These are phyloP conservation scores for Teunomyces cretensis DNA, from an alignment of 805 yeast genomes.

Conservation along the genomic window DNA sequence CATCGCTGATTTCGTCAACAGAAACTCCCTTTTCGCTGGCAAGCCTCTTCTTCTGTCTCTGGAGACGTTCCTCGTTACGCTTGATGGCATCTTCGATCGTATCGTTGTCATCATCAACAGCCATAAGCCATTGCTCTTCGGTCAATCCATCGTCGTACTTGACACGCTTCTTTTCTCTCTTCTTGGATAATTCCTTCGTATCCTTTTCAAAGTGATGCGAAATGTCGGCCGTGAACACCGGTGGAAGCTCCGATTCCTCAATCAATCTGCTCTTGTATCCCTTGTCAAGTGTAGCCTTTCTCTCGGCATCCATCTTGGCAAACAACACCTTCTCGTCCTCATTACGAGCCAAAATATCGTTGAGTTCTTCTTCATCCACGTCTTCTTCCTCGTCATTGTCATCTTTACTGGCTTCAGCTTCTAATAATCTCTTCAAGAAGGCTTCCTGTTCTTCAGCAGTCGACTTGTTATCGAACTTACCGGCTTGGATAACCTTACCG, in stretches of 20 bases:
- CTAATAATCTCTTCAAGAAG: slow-evolving; percentile 65
- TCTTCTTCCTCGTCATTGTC: slow-evolving; percentile 55
- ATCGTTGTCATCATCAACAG: slow-evolving; percentile 72
- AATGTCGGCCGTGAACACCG: slow-evolving; percentile 26
- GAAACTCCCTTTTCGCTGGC: slow-evolving; percentile 13
- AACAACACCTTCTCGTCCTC: slow-evolving; percentile 61
- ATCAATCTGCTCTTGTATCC: slow-evolving; percentile 21
- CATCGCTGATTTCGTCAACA: slow-evolving; percentile 20
- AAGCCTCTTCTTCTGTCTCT: slow-evolving; percentile 36
- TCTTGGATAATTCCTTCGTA: slow-evolving; percentile 22
- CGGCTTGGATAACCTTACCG: slow-evolving; percentile 89
- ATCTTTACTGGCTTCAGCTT: slow-evolving; percentile 61
- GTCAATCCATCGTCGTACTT: slow-evolving; percentile 45
- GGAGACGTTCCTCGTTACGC: slow-evolving; percentile 47
- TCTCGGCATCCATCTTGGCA: slow-evolving; percentile 58
- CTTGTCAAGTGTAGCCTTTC: slow-evolving; percentile 32
- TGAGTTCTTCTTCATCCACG: slow-evolving; percentile 68
- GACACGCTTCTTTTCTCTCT: slow-evolving; percentile 28
- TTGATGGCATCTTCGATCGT: slow-evolving; percentile 58
- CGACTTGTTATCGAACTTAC: slow-evolving; percentile 84
- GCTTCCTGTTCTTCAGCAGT: slow-evolving; percentile 88
- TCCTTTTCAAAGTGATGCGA: slow-evolving; percentile 26
- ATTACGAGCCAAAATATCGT: slow-evolving; percentile 67
- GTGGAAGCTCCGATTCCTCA: slow-evolving; percentile 25
- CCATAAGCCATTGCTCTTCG: slow-evolving; percentile 50